Conservation (phyloP, 768 basidiomycete genomes). For the Suillus bovinus region DNA sequence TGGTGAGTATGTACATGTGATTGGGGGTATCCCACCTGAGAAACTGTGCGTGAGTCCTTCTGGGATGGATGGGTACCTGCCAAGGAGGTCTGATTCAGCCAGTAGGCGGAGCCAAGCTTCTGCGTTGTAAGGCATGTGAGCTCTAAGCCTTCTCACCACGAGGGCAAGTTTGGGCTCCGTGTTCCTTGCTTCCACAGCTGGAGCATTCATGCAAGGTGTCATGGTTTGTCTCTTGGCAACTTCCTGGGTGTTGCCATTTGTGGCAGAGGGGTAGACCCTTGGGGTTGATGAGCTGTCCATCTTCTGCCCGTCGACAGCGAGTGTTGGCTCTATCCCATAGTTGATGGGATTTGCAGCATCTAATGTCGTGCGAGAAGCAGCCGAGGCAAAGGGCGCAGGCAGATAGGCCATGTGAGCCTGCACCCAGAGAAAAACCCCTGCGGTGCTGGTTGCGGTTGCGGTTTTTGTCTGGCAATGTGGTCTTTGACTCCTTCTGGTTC, state of each 20-base stretch:
- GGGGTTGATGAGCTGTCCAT: not conserved
- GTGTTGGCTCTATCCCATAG: not conserved
- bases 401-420: too few relatives aligned
- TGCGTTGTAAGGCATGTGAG: not conserved
- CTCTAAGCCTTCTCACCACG: slow-evolving; percentile 1
- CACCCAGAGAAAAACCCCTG: too few relatives aligned
- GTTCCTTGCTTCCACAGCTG: slow-evolving; percentile 34
- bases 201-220: slow-evolving; percentile 39
- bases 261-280: too few relatives aligned
- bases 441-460: too few relatives aligned
- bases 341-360: too few relatives aligned
- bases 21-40: not conserved
- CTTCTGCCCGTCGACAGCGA: not conserved
- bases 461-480: too few relatives aligned
- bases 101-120: not conserved
- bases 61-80: slow-evolving; percentile 1
- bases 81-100: not conserved
- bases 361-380: too few relatives aligned
- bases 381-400: too few relatives aligned
- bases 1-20: not conserved
- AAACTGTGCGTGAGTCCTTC: too few relatives aligned
- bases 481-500: too few relatives aligned
- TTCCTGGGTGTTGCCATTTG: too few relatives aligned
- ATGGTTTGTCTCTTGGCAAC: too few relatives aligned
- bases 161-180: slow-evolving; percentile 12